Base-by-base conservation (phyloP, 495 filamentous ascomycete genomes). In the Amphirosellinia nigrospora region DNA sequence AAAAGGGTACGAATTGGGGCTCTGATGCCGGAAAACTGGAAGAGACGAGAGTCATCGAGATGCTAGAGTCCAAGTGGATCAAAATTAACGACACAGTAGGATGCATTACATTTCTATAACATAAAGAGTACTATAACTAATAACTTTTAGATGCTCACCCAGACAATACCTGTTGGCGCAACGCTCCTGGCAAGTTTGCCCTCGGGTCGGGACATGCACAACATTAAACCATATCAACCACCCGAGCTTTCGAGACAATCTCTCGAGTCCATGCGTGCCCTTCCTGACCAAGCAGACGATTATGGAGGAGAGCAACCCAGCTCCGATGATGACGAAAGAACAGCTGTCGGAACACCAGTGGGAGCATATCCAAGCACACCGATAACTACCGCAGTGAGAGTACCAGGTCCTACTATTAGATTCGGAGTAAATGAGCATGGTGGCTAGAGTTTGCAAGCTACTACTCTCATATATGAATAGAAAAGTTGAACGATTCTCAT, bases 1-100 rank as follows among this genome's bases (percentile, higher is more conserved):
- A 93, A 69, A 92, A 86, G 72, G 89, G 89, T 21, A 76, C 86
- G 39, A 86, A 89, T 56, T 93, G 94, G 86, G 94, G 95, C 0
- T 83, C 90, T 58, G 93, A 97, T 81, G 96, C 91, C 0, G 96
- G 96, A 0, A 88, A 85, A 70, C 78, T 91, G 23, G 96, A 98
- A 75, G 96, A 99, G 80, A 87, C 86, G n/a, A 83, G 92, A 58
- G 92, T 97, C 1, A 84, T 97, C 70, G 90, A 94, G 71, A 93
- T 92, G 89, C 79, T 99, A 64, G 91, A 97, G 77, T 84, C 83
- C 58, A 97, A 97, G 78, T 99, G 96, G 96, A 86, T 86, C 38
- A 93, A 93, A 80, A 88, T 92, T 82, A 99, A 99, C 78, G 93
- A 97, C 81, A 96, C 92, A 16, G 93, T 97, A 77, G 1, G 39